Evolutionary conservation across 1,284 basidiomycete species (phyloP), one percentile per base, ranked within the genome.

Genomic region (Afroboletus lepidellus): DNA sequence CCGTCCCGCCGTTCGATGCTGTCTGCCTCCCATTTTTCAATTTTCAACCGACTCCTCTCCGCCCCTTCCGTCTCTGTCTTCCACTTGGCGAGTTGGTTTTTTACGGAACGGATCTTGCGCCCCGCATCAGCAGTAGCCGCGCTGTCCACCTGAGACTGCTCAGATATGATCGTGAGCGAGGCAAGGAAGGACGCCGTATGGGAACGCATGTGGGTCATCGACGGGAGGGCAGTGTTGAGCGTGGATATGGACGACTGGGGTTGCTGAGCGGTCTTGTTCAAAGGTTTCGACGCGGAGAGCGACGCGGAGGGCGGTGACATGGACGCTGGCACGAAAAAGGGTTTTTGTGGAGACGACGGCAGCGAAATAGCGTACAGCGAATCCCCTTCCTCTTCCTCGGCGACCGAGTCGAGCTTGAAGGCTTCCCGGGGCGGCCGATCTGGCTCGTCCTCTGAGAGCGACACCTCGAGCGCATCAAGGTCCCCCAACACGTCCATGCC

Each of bases 131-230:
- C 83, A 11, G 88, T 89, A 4, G 85, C 86, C 0, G 86, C 90
- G 18, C 86, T 83, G 61, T 90, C 90, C 44, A 91, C 87, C 66
- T 92, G 89, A 9, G 88, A 87, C 55, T 92, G 89, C 62, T 92
- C 89, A n/a, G 88, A 90, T 57, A 92, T 82, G 32, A 81, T 80
- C 4, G 83, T 78, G 34, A 92, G 77, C 8, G 88, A 87, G n/a
- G 83, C 73, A 37, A 85, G 81, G 41, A 91, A 79, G 5, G 86
- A 84, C 16, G 83, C 71, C 0, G 88, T 91, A 62, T 83, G 80
- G 23, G 83, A 78, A 34, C 89, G 85, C 51, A 91, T 72, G 59
- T 89, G 79, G 1, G 83, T 75, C 44, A 92, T 74, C 8, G 85
- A 53, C 61, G 63, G 58, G 52, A 67, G 56, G 9, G 62, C 53